Percentiles rank a stretch among this genome's conserved stretches.
These are phyloP conservation scores for Dictyophora rubrovolvata DNA, from an alignment of 768 basidiomycete genomes.

Conservation along the genomic window DNA sequence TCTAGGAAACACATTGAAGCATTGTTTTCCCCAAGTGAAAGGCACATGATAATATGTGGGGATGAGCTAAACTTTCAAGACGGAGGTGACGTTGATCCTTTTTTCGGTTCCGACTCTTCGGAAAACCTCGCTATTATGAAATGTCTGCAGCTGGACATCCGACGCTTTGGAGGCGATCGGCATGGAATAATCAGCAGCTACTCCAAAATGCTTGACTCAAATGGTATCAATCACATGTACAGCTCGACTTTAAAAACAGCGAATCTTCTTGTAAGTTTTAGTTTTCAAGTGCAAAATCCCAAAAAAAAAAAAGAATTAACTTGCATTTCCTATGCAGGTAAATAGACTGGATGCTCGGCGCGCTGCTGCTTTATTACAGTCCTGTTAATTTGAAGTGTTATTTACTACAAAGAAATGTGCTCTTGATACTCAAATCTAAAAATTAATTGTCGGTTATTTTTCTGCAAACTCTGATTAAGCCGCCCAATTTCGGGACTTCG, in stretches of 20 bases:
- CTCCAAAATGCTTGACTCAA: constrained; percentile 60
- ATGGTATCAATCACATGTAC: constrained; percentile 76
- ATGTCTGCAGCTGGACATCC: constrained; percentile 68
- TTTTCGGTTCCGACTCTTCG: neutral
- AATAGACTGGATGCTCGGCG: constrained; percentile 46
- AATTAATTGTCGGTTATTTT: no score
- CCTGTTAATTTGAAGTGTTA: constrained; percentile 31
- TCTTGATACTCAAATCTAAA: no score
- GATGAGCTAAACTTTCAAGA: constrained; percentile 52
- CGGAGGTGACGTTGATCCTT: constrained; percentile 23
- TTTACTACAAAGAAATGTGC: neutral
- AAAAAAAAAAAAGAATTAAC: neutral
- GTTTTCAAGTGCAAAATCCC: neutral
- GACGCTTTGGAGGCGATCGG: constrained; percentile 60
- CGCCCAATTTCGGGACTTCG: no score
- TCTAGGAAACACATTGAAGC: constrained; percentile 57
- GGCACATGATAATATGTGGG: constrained; percentile 66
- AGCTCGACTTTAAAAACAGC: constrained; percentile 78
- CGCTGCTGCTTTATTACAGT: constrained; percentile 47
- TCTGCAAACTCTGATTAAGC: no score
- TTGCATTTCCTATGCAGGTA: constrained; percentile 27
- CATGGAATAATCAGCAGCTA: constrained; percentile 71
- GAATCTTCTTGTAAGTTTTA: constrained; percentile 55
- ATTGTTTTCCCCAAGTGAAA: constrained; percentile 60
- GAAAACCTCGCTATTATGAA: constrained; percentile 25